These are phyloP conservation scores for Kuraishia borneana DNA, from an alignment of 805 yeast species.

Conservation along the genomic window DNA sequence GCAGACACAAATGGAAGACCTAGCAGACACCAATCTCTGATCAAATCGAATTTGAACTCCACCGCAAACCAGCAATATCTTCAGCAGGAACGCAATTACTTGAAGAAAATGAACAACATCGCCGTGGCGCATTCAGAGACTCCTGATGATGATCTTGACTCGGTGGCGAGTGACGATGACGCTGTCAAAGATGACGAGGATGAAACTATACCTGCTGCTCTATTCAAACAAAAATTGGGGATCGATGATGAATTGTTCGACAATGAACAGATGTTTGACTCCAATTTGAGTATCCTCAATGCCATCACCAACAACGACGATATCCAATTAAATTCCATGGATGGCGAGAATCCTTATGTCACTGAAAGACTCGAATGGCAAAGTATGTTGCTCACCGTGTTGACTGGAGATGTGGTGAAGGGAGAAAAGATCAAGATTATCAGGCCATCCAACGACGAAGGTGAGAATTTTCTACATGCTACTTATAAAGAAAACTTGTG, in stretches of 20 bases:
- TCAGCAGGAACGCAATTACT: slow-evolving; percentile 42
- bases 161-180: slow-evolving; percentile 14
- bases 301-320: slow-evolving; percentile 23
- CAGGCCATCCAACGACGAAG: slow-evolving; percentile 29
- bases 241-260: slow-evolving; percentile 18
- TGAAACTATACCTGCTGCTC: slow-evolving; percentile 18
- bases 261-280: slow-evolving; percentile 22
- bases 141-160: slow-evolving; percentile 33
- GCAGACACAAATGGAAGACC: slow-evolving; percentile 12
- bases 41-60: slow-evolving; percentile 18
- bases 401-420: slow-evolving; percentile 90
- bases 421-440: slow-evolving; percentile 78
- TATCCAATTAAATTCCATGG: slow-evolving; percentile 14
- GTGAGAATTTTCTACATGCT: slow-evolving; percentile 38
- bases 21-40: slow-evolving; percentile 14
- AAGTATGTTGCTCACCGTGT: slow-evolving; percentile 77
- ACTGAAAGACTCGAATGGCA: slow-evolving; percentile 92
- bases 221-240: slow-evolving; percentile 20
- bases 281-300: slow-evolving; percentile 19
- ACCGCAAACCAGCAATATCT: slow-evolving; percentile 28
- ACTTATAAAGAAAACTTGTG: slow-evolving; percentile 66
- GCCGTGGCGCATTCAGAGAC: slow-evolving; percentile 20
- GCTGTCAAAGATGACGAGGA: slow-evolving; percentile 9
- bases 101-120: slow-evolving; percentile 28
- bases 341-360: slow-evolving; percentile 22